Conservation (phyloP, 371 early-diverging fungal species). For the Batrachochytrium dendrobatidis region DNA sequence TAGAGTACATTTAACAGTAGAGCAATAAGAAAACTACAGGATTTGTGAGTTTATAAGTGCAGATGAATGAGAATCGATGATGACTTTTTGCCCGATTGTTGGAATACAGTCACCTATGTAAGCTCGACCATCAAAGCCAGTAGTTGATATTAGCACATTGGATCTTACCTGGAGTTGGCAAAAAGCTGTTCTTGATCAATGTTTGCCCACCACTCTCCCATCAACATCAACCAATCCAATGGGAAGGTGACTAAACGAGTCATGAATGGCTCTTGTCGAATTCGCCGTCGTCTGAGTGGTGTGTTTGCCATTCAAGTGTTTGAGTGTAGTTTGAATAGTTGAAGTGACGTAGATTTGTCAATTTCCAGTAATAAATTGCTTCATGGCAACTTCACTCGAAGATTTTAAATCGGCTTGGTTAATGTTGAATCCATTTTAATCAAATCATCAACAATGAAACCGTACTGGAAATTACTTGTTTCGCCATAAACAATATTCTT, state of each 20-base stretch:
- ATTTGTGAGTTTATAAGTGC: neutral
- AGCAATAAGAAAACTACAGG: neutral
- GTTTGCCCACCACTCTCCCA: neutral
- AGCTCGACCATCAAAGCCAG: too few relatives aligned
- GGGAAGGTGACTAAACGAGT: neutral
- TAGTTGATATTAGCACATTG: too few relatives aligned
- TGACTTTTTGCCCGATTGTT: neutral
- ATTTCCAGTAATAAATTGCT: too few relatives aligned
- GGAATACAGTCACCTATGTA: neutral
- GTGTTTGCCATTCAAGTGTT: too few relatives aligned
- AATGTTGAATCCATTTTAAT: too few relatives aligned
- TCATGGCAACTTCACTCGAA: too few relatives aligned
- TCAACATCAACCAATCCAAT: neutral
- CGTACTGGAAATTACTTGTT: too few relatives aligned
- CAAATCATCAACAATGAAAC: too few relatives aligned
- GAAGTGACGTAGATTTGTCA: too few relatives aligned
- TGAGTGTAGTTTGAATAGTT: too few relatives aligned
- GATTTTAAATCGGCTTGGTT: too few relatives aligned
- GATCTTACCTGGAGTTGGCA: neutral
- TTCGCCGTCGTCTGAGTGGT: neutral
- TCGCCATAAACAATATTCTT: too few relatives aligned
- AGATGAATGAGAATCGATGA: neutral
- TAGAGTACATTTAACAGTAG: neutral
- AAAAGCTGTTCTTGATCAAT: neutral
- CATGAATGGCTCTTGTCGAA: neutral